phyloP scores from a whole-genome alignment of 2,329 filamentous ascomycete genomes.

The Aspergillus clavatus region DNA sequence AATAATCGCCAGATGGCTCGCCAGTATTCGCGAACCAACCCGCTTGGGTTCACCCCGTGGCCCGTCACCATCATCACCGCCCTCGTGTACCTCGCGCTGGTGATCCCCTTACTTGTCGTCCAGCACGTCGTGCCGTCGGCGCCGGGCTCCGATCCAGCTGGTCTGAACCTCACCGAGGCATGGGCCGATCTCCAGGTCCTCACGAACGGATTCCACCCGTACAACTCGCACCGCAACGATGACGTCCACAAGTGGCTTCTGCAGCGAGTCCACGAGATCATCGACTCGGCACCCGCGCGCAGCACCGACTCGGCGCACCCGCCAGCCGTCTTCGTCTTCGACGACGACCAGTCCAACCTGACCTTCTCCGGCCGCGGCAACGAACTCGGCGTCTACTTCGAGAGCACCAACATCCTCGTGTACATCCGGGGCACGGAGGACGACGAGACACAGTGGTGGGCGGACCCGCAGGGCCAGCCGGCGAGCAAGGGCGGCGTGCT shows the following conservation, averaged over 20 bases:
- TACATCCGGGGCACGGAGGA: conserved; percentile 82
- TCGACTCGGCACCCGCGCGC: conserved; percentile 62
- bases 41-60: conserved; percentile 69
- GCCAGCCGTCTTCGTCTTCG: conserved; percentile 58
- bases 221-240: conserved; percentile 81
- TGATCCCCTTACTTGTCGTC: conserved; percentile 66
- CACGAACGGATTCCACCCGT: conserved; percentile 75
- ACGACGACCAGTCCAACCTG: conserved; percentile 73
- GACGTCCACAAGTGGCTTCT: conserved; percentile 72
- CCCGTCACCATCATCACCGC: conserved; percentile 78
- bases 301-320: too few species aligned
- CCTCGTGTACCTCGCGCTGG: conserved; percentile 69
- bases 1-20: conserved; percentile 34
- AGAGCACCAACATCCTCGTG: conserved; percentile 86
- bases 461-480: conserved; percentile 44
- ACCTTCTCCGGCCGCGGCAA: conserved; percentile 55
- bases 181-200: conserved; percentile 78
- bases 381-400: conserved; percentile 67
- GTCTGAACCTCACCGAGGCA: conserved; percentile 76
- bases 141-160: conserved; percentile 54
- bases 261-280: conserved; percentile 63
- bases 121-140: conserved; percentile 70
- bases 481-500: conserved; percentile 70
- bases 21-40: conserved; percentile 33
- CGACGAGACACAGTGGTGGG: conserved; percentile 70